Base-by-base conservation (phyloP, 2,329 filamentous ascomycete genomes). In the Pseudogymnoascus sp. region DNA sequence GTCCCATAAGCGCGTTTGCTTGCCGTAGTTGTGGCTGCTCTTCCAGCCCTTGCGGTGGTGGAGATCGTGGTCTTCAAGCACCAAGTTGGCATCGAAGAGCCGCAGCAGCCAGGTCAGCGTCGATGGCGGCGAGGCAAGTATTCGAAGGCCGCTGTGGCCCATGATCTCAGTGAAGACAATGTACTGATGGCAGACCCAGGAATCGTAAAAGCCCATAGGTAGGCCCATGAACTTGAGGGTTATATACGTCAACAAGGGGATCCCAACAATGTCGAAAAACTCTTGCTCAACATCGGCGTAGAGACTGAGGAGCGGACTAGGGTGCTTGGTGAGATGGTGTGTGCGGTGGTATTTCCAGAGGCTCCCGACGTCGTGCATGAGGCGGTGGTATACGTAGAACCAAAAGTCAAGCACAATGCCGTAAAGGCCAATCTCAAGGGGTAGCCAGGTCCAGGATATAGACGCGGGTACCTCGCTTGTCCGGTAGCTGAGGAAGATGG, bases 151-250 rank as follows among this genome's bases (percentile, higher is more conserved):
- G 31, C 72, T 75, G 59, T 78, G 77, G 3, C 77, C 76, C 23
- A 70, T 67, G 2, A 77, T 60, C 63, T 78, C 77, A 13, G 75
- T 68, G 67, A 74, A 79, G 13, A 77, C 70, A 33, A 80, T 70
- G 61, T 78, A 80, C 61, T 77, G 71, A 60, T 78, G 75, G 66
- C 77, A 79, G 17, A 80, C 65, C 77, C 77, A 80, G 76, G 75
- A 78, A 44, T 79, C 77, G 59, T 79, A 79, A 66, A 80, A 80
- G 1, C 76, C 77, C 74, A 79, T 76, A 0, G 76, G 77, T 3
- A 79, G 59, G 0, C 77, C 76, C 37, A 75, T 70, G 64, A 26
- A 11, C 17, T 5, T 11, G 17, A 42, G 10, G 9, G 50, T 59
- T 5, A 59, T 4, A 35, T 67, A 74, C 13, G 72, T 69, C 40